phyloP scores from a whole-genome alignment of 768 basidiomycete genomes.

The Podaxis sp. region DNA sequence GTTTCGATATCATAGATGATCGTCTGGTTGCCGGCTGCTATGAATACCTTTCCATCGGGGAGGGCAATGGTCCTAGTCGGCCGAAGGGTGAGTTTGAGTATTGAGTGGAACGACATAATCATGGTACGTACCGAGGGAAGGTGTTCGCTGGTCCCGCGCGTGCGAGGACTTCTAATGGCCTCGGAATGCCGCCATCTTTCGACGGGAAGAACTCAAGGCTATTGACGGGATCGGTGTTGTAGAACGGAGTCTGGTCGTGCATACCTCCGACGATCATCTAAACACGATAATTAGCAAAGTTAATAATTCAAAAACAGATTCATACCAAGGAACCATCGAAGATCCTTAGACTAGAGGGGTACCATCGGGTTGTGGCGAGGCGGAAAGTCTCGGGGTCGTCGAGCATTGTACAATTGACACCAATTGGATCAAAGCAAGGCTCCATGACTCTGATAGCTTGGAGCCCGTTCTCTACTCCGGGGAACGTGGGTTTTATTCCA shows the following conservation, averaged over 20 bases:
- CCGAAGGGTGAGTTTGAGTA: neutral
- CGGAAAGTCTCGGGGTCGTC: conserved; percentile 33
- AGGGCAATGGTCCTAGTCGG: conserved; percentile 29
- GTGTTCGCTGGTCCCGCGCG: conserved; percentile 26
- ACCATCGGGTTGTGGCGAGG: conserved; percentile 38
- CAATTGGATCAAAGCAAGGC: conserved; percentile 32
- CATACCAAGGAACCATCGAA: conserved; percentile 33
- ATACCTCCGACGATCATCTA: conserved; percentile 28
- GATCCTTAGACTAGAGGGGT: conserved; percentile 34
- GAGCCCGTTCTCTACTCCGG: conserved; percentile 29
- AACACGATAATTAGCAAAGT: neutral
- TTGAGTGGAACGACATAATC: neutral
- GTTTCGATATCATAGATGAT: conserved; percentile 39
- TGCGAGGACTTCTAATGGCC: conserved; percentile 25
- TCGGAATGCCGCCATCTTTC: conserved; percentile 34
- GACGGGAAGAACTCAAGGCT: conserved; percentile 38
- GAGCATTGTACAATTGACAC: conserved; percentile 30
- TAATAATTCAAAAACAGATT: conserved; percentile 14
- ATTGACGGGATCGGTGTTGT: conserved; percentile 58
- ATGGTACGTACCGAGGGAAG: conserved; percentile 25
- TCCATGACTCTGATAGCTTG: conserved; percentile 37
- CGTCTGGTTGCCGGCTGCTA: conserved; percentile 38
- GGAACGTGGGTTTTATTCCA: conserved; percentile 26
- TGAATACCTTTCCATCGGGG: conserved; percentile 40
- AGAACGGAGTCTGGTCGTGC: conserved; percentile 45